phyloP scores from a whole-genome alignment of 768 basidiomycete genomes.

The Podaxis pistillaris region DNA sequence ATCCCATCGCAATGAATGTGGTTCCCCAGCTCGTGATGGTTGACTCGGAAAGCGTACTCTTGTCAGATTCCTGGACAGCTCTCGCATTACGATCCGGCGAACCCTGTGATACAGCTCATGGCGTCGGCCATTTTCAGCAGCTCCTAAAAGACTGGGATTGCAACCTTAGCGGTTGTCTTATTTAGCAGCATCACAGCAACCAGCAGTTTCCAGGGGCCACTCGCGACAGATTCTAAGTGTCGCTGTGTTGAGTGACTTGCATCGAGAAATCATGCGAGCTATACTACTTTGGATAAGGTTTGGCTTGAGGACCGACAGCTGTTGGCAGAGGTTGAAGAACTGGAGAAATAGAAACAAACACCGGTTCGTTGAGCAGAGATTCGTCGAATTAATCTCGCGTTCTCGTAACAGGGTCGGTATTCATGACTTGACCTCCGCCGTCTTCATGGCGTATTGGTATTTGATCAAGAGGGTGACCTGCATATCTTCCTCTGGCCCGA shows the following conservation, averaged over 20 bases:
- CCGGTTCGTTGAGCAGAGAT: slow-evolving; percentile 20
- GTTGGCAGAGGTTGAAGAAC: slow-evolving; percentile 22
- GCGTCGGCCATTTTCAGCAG: slow-evolving; percentile 60
- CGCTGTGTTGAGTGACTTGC: not conserved
- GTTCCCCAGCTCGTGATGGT: slow-evolving; percentile 39
- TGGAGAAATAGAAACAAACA: slow-evolving; percentile 27
- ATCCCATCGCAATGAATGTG: slow-evolving; percentile 57
- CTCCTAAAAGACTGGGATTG: slow-evolving; percentile 64
- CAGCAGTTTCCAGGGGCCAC: slow-evolving; percentile 69
- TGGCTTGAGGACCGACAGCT: slow-evolving; percentile 31
- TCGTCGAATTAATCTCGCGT: not conserved
- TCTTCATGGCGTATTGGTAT: too few relatives aligned
- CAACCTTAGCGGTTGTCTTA: slow-evolving; percentile 60
- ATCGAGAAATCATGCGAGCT: not conserved
- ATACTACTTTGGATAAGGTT: slow-evolving; percentile 37
- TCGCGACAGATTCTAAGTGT: slow-evolving; percentile 46
- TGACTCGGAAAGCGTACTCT: slow-evolving; percentile 29
- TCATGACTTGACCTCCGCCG: not conserved
- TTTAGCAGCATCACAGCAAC: slow-evolving; percentile 69
- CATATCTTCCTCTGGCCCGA: too few relatives aligned
- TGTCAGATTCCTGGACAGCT: not conserved
- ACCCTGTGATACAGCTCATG: slow-evolving; percentile 56
- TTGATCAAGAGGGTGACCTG: too few relatives aligned
- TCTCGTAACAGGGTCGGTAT: not conserved
- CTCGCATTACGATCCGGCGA: not conserved